phyloP scores from a whole-genome alignment of 495 filamentous ascomycete genomes.

The Tuber umbilicatum region DNA sequence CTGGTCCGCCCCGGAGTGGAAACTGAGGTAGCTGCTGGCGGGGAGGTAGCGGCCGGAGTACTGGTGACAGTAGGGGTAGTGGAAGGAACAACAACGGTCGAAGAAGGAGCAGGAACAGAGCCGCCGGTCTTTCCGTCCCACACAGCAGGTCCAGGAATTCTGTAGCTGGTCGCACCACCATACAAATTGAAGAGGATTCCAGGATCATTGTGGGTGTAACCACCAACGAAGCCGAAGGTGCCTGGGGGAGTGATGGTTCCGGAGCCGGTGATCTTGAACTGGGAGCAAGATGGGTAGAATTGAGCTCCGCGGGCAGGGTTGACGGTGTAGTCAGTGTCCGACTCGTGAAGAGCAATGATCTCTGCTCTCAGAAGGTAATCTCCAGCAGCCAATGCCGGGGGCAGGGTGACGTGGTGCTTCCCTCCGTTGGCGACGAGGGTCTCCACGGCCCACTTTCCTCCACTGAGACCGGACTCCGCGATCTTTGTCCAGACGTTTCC shows the following conservation, averaged over 20 bases:
- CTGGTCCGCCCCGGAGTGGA: constrained; percentile 41
- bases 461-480: constrained; percentile 42
- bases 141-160: constrained; percentile 46
- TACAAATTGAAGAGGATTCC: constrained; percentile 52
- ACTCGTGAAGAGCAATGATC: constrained; percentile 52
- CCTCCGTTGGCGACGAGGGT: constrained; percentile 47
- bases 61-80: background rate
- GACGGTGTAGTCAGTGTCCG: constrained; percentile 41
- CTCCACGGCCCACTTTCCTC: constrained; percentile 47
- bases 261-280: constrained; percentile 46
- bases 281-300: constrained; percentile 51
- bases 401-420: constrained; percentile 46
- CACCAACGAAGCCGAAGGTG: constrained; percentile 42
- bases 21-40: background rate
- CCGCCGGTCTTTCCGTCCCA: constrained; percentile 31
- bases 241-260: constrained; percentile 39
- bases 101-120: background rate
- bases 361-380: constrained; percentile 50
- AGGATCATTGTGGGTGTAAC: constrained; percentile 48
- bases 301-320: constrained; percentile 49
- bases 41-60: background rate
- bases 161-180: constrained; percentile 41
- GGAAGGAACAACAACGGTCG: background rate
- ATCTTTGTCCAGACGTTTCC: constrained; percentile 51
- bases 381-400: constrained; percentile 45